Base-by-base conservation (phyloP, 23 red algal genomes). In the Agarophyton chilense region DNA sequence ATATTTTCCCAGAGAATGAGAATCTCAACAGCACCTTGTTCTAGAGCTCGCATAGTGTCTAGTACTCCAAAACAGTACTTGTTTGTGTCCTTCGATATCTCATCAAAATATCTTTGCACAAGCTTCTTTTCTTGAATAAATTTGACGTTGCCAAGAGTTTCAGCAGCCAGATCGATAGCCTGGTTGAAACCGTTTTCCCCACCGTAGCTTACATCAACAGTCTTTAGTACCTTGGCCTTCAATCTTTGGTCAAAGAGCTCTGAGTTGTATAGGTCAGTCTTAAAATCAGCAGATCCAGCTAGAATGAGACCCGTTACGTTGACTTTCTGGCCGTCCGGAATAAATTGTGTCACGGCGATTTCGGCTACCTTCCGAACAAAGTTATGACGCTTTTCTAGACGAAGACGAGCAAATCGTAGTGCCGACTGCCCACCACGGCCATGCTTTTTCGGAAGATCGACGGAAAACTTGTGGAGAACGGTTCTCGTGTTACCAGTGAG, bases 171-270 rank as follows among this genome's bases (percentile, higher is more conserved):
- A 49, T 98, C 96, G 52, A 98, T 98, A 14, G 96, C 96, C 53
- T 98, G 96, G 83, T 98, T 98, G 61, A 98, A 94, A 32, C 96
- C 96, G n/a, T 95, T 94, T 76, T 98, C 96, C 4, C 96, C 96
- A 31, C 96, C 96, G 83, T 98, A 98, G 49, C 86, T 92, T 10
- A 98, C 90, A 52, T 98, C 96, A 31, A 98, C 96, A 13, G 94
- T 94, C 41, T 92, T 95, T 29, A 98, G 82, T 25, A 98, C 88
- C 55, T 98, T 98, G 35, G 90, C 93, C 67, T 94, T 90, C 38
- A 98, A 83, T 66, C 96, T 80, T 62, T 92, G 96, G 58, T 98
- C 96, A 70, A 98, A 98, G n/a, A 98, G 50, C 58, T 98, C 96
- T 10, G 85, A 92, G 42, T 73, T 90, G 47, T 92, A 93, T 24